These are phyloP conservation scores for Globisporangium uncinulatum DNA, from an alignment of 352 stramenopile genomes.

Conservation along the genomic window DNA sequence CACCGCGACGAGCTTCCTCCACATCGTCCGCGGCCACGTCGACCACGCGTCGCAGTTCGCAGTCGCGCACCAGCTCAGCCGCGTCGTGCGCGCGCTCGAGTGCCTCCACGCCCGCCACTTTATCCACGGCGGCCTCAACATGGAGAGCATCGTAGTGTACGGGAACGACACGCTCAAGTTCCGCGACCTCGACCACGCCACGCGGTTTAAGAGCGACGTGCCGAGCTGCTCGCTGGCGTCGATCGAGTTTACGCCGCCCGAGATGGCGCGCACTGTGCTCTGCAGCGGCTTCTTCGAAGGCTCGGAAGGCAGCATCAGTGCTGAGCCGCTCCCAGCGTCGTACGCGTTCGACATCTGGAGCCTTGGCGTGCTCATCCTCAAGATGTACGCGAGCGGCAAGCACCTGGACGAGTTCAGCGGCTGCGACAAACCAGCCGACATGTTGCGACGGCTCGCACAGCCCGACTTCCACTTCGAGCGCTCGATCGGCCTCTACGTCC, in stretches of 20 bases:
- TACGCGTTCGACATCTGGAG: slow-evolving; percentile 54
- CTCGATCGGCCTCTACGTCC: slow-evolving; percentile 44
- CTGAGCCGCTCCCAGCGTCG: slow-evolving; percentile 11
- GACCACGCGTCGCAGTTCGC: slow-evolving; percentile 22
- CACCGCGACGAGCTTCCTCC: slow-evolving; percentile 31
- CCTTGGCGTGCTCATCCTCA: slow-evolving; percentile 50
- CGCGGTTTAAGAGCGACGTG: slow-evolving; percentile 22
- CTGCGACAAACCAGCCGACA: slow-evolving; percentile 23
- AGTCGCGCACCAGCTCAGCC: slow-evolving; percentile 28
- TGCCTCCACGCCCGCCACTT: slow-evolving; percentile 41
- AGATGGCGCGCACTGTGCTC: slow-evolving; percentile 37
- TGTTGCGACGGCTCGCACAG: slow-evolving; percentile 27
- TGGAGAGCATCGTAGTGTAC: slow-evolving; percentile 33
- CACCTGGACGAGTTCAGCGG: slow-evolving; percentile 43
- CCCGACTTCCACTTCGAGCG: slow-evolving; percentile 31
- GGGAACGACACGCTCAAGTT: slow-evolving; percentile 42
- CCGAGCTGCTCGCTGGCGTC: slow-evolving; percentile 9
- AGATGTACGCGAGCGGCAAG: slow-evolving; percentile 39
- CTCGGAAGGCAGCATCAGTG: slow-evolving; percentile 7
- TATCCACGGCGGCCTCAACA: slow-evolving; percentile 47
- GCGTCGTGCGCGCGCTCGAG: slow-evolving; percentile 30
- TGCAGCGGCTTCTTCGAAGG: slow-evolving; percentile 13
- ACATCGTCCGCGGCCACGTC: slow-evolving; percentile 27
- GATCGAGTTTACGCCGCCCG: slow-evolving; percentile 37
- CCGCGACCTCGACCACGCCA: slow-evolving; percentile 40